phyloP scores from a whole-genome alignment of 2,329 filamentous ascomycete genomes.

The Zymoseptoria passerinii region DNA sequence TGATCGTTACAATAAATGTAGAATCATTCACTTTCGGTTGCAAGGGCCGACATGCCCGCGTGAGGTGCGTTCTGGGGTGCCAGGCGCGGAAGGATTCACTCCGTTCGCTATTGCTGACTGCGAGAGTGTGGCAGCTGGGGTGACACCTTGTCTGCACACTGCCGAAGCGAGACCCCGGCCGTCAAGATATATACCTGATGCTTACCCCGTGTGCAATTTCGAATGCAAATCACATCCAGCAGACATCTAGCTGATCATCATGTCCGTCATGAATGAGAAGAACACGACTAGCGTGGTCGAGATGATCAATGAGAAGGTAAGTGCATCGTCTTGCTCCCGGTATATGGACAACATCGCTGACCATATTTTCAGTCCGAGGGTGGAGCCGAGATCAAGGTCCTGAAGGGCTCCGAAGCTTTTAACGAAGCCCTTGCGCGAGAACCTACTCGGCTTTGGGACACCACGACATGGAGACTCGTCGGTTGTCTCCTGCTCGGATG shows the following conservation, averaged over 20 bases:
- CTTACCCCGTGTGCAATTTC: no score
- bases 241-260: background rate
- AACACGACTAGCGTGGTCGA: constrained; percentile 1
- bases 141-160: no score
- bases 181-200: no score
- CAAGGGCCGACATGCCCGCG: no score
- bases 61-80: no score
- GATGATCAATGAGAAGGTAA: constrained; percentile 1
- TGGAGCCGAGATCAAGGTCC: constrained; percentile 34
- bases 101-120: no score
- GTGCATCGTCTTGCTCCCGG: background rate
- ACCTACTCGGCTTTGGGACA: constrained; percentile 29
- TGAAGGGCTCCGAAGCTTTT: constrained; percentile 47
- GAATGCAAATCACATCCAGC: no score
- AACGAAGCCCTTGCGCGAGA: constrained; percentile 49
- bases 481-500: constrained; percentile 30
- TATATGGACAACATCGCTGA: background rate
- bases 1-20: no score
- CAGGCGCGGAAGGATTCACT: no score
- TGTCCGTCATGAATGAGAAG: constrained; percentile 4
- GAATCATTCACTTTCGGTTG: no score
- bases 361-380: constrained; percentile 9
- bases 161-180: no score
- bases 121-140: no score
- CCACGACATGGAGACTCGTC: constrained; percentile 17